phyloP scores from a whole-genome alignment of 163 green algal genomes.

The Scenedesmus sp. region DNA sequence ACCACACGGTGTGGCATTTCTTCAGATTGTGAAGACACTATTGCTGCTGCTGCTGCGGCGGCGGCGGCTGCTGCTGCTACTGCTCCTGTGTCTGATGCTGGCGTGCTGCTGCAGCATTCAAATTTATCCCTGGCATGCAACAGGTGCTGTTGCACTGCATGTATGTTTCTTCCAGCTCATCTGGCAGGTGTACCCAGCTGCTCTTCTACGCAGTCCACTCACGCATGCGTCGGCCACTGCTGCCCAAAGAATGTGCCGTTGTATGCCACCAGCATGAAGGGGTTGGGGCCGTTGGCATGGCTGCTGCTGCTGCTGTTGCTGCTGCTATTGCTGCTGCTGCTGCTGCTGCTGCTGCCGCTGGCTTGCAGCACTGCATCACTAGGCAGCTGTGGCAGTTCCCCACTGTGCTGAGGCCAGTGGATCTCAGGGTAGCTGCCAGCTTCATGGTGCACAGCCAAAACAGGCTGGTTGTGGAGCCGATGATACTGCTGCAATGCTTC shows the following conservation, averaged over 20 bases:
- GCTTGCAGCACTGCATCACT: conserved; percentile 67
- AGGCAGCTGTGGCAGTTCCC: conserved; percentile 10
- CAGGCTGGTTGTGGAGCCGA: too few relatives aligned
- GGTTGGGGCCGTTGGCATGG: not conserved
- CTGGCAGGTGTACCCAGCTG: not conserved
- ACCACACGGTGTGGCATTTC: not conserved
- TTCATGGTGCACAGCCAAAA: too few relatives aligned
- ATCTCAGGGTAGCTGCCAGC: too few relatives aligned
- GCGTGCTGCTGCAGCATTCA: not conserved
- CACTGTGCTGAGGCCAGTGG: too few relatives aligned
- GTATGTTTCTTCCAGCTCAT: too few relatives aligned
- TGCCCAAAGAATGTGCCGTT: conserved; percentile 43
- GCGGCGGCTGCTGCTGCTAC: not conserved
- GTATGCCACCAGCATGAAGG: conserved; percentile 36
- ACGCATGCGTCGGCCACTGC: conserved; percentile 29
- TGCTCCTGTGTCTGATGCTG: not conserved
- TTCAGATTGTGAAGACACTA: not conserved
- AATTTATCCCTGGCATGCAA: not conserved
- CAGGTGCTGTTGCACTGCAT: not conserved
- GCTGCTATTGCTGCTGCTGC: not conserved
- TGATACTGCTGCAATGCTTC: conserved; percentile 2
- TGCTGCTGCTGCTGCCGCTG: conserved; percentile 20
- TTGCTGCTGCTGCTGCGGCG: not conserved
- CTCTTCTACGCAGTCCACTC: not conserved
- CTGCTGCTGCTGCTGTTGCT: not conserved